Percentiles rank a stretch among this genome's conserved stretches.
These are phyloP conservation scores for Exsudoporus floridanus DNA, from an alignment of 1,284 basidiomycete species.

Conservation along the genomic window DNA sequence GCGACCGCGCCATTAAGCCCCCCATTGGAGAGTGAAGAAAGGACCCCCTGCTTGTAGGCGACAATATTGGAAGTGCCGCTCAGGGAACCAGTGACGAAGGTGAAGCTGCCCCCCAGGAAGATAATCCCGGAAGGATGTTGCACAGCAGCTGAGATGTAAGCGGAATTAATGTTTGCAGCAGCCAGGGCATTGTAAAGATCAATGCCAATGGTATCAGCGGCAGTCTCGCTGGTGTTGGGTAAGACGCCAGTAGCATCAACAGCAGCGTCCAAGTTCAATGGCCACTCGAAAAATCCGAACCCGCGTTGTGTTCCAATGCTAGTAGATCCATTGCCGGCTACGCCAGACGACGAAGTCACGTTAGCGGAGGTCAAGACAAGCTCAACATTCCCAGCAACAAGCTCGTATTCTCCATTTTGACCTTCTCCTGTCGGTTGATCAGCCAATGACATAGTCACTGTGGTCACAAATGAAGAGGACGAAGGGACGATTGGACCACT, in stretches of 20 bases:
- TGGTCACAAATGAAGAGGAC: slow-evolving; percentile 69
- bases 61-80: slow-evolving; percentile 71
- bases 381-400: slow-evolving; percentile 82
- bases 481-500: slow-evolving; percentile 79
- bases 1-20: slow-evolving; percentile 78
- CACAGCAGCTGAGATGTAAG: slow-evolving; percentile 55
- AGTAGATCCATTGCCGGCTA: slow-evolving; percentile 33
- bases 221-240: slow-evolving; percentile 72
- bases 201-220: slow-evolving; percentile 63
- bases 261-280: slow-evolving; percentile 43
- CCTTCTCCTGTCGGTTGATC: slow-evolving; percentile 59
- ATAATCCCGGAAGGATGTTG: slow-evolving; percentile 64
- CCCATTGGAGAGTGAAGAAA: slow-evolving; percentile 53
- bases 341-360: slow-evolving; percentile 35
- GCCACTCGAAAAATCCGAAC: slow-evolving; percentile 84
- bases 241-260: slow-evolving; percentile 59
- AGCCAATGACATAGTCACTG: slow-evolving; percentile 70
- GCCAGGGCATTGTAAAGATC: slow-evolving; percentile 58
- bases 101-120: slow-evolving; percentile 81
- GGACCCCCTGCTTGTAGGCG: slow-evolving; percentile 59
- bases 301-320: slow-evolving; percentile 40
- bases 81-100: slow-evolving; percentile 54
- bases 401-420: slow-evolving; percentile 63
- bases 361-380: slow-evolving; percentile 68
- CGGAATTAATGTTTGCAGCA: slow-evolving; percentile 36